A percentile compares a stretch with the other conserved stretches of the same genome.
Conservation (phyloP, 768 basidiomycete genomes). For the Boletus rubropictus region DNA sequence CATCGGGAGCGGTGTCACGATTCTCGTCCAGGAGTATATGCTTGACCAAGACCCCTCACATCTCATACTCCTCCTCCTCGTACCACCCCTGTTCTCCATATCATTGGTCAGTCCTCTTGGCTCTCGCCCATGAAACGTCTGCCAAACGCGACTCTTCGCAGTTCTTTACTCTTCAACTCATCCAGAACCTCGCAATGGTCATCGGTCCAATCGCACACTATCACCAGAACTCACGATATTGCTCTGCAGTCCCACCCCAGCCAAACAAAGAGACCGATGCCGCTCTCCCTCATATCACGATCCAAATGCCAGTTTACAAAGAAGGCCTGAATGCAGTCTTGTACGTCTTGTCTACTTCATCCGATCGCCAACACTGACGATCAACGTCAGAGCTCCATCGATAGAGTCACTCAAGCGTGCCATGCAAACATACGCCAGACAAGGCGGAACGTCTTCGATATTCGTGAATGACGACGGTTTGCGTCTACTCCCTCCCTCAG, state of each 20-base stretch:
- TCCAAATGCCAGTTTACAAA: conserved; percentile 58
- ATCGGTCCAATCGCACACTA: conserved; percentile 51
- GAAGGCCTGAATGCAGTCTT: conserved; percentile 48
- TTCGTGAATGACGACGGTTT: conserved; percentile 61
- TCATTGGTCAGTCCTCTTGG: conserved; percentile 34
- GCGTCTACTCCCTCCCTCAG: conserved; percentile 42
- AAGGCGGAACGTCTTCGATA: conserved; percentile 56
- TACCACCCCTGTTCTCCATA: conserved; percentile 42
- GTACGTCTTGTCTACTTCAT: conserved; percentile 27
- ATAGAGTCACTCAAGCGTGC: conserved; percentile 53
- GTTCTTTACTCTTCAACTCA: conserved; percentile 40
- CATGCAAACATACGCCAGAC: conserved; percentile 59
- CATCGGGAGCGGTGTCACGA: conserved; percentile 58
- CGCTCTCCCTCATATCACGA: conserved; percentile 44
- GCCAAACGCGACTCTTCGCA: conserved; percentile 13
- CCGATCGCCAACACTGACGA: neutral
- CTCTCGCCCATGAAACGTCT: neutral
- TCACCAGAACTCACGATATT: conserved; percentile 48
- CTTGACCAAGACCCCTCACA: conserved; percentile 42
- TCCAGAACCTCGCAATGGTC: conserved; percentile 33
- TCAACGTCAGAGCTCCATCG: conserved; percentile 34
- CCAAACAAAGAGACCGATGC: conserved; percentile 41
- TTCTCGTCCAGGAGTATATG: conserved; percentile 48
- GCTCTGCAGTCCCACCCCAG: conserved; percentile 40
- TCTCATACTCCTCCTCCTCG: conserved; percentile 36